phyloP scores from a whole-genome alignment of 2,329 filamentous ascomycete genomes.

The Emydomyces testavorans region DNA sequence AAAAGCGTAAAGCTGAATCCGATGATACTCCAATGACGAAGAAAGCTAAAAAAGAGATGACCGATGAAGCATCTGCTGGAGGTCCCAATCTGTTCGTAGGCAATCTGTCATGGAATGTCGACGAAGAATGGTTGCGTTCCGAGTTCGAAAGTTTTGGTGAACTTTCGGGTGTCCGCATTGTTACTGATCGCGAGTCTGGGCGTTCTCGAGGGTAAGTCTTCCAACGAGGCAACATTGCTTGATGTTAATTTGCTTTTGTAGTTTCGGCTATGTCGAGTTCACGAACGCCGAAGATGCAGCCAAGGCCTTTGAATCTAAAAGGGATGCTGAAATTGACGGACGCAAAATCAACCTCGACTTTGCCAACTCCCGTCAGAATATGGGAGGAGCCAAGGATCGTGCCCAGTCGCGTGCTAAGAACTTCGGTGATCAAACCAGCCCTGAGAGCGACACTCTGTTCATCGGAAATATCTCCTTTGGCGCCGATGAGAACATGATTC shows the following conservation, averaged over 20 bases:
- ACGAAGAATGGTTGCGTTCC: conserved; percentile 67
- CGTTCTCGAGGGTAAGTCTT: conserved; percentile 64
- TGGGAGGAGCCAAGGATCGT: conserved; percentile 45
- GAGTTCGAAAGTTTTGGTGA: conserved; percentile 73
- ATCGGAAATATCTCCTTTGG: conserved; percentile 85
- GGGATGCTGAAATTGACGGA: conserved; percentile 61
- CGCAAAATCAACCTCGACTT: conserved; percentile 70
- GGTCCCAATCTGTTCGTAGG: conserved; percentile 70
- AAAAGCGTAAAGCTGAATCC: conserved; percentile 42
- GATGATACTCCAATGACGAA: conserved; percentile 34
- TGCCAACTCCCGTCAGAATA: conserved; percentile 53
- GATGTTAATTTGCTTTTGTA: conserved; percentile 19
- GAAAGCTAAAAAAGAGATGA: conserved; percentile 53
- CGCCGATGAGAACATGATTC: conserved; percentile 62
- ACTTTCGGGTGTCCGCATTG: conserved; percentile 61
- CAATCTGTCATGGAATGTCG: conserved; percentile 81
- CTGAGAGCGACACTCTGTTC: conserved; percentile 77
- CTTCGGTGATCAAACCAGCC: conserved; percentile 69
- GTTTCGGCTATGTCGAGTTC: conserved; percentile 89
- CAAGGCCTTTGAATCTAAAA: conserved; percentile 63
- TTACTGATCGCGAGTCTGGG: conserved; percentile 68
- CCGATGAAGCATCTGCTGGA: conserved; percentile 34
- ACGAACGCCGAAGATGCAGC: conserved; percentile 53
- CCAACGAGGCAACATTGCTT: neutral
- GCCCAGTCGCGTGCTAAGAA: conserved; percentile 40